Evolutionary conservation across 768 basidiomycete genomes (phyloP).

Genomic region (Flagelloscypha sp.): DNA sequence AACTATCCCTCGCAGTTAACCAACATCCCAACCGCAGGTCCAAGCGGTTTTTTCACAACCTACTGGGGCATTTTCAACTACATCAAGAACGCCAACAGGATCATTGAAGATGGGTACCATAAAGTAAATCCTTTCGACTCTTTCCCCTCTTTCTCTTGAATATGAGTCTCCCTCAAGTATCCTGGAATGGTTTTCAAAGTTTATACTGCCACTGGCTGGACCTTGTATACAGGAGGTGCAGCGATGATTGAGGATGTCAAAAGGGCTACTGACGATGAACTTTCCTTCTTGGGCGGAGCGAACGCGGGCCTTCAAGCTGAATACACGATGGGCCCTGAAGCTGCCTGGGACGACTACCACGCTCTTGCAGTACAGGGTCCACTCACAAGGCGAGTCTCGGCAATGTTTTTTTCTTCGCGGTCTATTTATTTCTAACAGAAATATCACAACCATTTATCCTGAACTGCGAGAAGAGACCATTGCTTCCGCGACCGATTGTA

Average conservation of each 20-base stretch:
- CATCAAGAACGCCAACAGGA: constrained; percentile 13
- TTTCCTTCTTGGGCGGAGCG: constrained; percentile 27
- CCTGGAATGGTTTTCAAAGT: too few relatives aligned
- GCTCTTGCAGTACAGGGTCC: constrained; percentile 19
- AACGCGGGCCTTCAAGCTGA: constrained; percentile 31
- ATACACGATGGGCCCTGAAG: constrained; percentile 24
- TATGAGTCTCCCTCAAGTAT: too few relatives aligned
- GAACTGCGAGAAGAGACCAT: constrained; percentile 16
- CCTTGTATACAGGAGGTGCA: constrained; percentile 34
- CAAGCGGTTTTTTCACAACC: constrained; percentile 24
- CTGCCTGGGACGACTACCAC: constrained; percentile 16
- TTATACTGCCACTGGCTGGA: constrained; percentile 35
- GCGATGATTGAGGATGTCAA: constrained; percentile 43
- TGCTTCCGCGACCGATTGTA: constrained; percentile 12
- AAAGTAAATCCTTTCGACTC: too few relatives aligned
- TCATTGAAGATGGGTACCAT: constrained; percentile 25
- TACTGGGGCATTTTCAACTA: constrained; percentile 21
- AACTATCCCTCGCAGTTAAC: too few relatives aligned
- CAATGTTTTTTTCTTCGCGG: too few relatives aligned
- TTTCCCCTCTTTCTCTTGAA: too few relatives aligned
- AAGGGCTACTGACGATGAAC: constrained; percentile 21
- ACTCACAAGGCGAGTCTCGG: too few relatives aligned
- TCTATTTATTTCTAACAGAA: constrained; percentile 23
- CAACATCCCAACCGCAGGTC: constrained; percentile 32
- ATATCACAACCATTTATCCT: constrained; percentile 6